Conservation (phyloP, 139 green algal species). For the Micromonas commoda region DNA sequence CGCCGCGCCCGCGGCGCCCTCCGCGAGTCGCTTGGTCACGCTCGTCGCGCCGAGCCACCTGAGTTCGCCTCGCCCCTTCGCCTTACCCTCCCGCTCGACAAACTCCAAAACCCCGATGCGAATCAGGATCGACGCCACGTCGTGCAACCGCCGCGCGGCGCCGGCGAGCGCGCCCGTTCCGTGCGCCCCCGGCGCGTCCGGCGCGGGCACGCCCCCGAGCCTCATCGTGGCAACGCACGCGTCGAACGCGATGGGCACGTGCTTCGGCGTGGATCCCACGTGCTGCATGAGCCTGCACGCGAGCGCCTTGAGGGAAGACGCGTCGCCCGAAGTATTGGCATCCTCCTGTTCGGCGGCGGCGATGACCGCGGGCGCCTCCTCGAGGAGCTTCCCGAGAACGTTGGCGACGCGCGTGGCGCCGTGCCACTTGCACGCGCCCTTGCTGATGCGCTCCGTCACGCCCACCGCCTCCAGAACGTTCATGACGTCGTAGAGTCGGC, state of each 20-base stretch:
- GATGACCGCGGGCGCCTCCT: background rate
- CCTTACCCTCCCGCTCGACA: background rate
- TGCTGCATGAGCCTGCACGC: background rate
- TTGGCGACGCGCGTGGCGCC: background rate
- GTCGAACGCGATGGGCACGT: background rate
- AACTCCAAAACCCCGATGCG: background rate
- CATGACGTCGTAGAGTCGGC: background rate
- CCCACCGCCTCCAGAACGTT: background rate
- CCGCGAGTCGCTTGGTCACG: background rate
- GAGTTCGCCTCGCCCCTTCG: background rate
- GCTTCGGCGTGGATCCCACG: background rate
- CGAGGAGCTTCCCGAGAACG: background rate
- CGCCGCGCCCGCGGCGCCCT: too few species aligned
- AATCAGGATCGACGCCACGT: background rate
- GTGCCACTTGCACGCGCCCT: background rate
- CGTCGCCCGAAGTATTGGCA: background rate
- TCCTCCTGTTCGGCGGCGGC: background rate
- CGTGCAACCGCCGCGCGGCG: background rate
- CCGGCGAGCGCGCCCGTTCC: background rate
- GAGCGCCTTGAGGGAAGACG: background rate
- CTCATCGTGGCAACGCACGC: background rate
- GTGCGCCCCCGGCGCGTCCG: background rate
- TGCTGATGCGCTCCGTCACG: background rate
- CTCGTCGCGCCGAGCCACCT: background rate
- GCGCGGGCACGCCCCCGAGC: background rate